Base-by-base conservation (phyloP, 1,284 basidiomycete genomes). In the Phellopilus nigrolimitatus region DNA sequence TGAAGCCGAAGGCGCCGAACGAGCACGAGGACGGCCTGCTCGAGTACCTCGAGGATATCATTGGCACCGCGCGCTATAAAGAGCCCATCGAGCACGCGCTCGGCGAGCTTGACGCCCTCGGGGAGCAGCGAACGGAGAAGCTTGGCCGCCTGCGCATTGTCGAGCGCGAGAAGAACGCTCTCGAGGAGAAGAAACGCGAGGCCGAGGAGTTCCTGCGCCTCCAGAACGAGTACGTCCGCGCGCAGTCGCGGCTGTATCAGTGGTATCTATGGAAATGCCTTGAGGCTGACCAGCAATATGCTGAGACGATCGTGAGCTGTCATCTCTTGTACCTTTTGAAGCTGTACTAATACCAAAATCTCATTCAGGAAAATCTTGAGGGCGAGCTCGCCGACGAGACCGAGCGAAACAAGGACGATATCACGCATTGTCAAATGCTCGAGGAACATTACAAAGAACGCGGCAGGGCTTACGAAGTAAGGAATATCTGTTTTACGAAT, bases 21-120 rank as follows among this genome's bases (percentile, higher is more conserved):
- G 94, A 98, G 66, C 94, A 97, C 62, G 95, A 99, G 63, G 97
- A 99, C 53, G 97, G 95, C 2, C 75, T 99, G 0, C 82, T 98
- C 9, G 95, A 99, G 68, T 98, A 99, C 65, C 80, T 98, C 10
- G 95, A 99, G 66, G 95, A 98, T 62, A 98, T 99, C 66, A 95
- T 98, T 56, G 95, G 95, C 21, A 98, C 95, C 0, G 88, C 91
- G 0, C 76, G 80, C 56, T 97, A 90, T 73, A 98, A 98, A 67
- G 74, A 82, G 41, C 87, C 91, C 0, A 97, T 99, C 54, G 93
- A 97, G 39, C 76, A 89, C 49, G 84, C 91, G 0, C 75, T 89
- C 8, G 74, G 79, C 5, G 82, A 90, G 55, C 83, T 97, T 56
- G 97, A 99, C 59, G 71, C 75, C 1, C 74, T 95, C n/a, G 84